These are phyloP conservation scores for Lactarius evosmus DNA, from an alignment of 768 basidiomycete genomes.

Conservation along the genomic window DNA sequence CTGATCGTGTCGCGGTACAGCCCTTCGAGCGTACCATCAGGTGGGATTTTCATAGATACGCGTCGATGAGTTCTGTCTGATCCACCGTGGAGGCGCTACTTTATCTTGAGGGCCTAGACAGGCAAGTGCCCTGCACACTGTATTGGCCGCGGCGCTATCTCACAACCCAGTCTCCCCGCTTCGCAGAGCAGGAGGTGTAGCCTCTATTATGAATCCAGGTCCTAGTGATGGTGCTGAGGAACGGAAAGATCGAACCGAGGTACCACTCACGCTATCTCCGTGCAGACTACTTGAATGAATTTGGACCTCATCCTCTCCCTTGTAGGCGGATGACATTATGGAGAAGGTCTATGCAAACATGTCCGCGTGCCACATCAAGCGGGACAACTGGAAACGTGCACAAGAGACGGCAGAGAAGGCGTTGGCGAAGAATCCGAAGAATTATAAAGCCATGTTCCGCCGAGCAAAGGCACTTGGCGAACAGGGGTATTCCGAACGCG, in stretches of 20 bases:
- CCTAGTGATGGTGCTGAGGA: slow-evolving; percentile 29
- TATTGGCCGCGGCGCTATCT: neutral
- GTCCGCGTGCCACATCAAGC: slow-evolving; percentile 80
- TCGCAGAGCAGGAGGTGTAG: slow-evolving; percentile 18
- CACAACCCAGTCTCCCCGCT: neutral
- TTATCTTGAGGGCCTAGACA: slow-evolving; percentile 59
- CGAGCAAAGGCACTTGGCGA: slow-evolving; percentile 80
- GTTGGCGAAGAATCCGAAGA: slow-evolving; percentile 67
- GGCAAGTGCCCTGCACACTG: slow-evolving; percentile 36
- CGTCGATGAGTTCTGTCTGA: slow-evolving; percentile 4
- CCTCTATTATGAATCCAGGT: slow-evolving; percentile 3
- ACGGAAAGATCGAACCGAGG: slow-evolving; percentile 65
- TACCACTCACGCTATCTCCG: slow-evolving; percentile 31
- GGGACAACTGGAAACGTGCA: slow-evolving; percentile 74
- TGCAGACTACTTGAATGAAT: neutral
- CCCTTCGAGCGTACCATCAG: slow-evolving; percentile 67
- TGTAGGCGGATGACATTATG: slow-evolving; percentile 66
- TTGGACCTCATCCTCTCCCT: neutral
- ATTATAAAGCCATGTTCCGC: slow-evolving; percentile 76
- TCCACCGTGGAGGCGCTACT: slow-evolving; percentile 24
- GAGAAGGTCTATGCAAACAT: slow-evolving; percentile 86
- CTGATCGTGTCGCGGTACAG: slow-evolving; percentile 37
- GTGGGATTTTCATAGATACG: slow-evolving; percentile 37
- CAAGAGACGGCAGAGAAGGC: slow-evolving; percentile 83
- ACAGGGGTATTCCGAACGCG: slow-evolving; percentile 71